Conservation (phyloP, 2,329 filamentous ascomycete species). For the Pestalotiopsis sp. region DNA sequence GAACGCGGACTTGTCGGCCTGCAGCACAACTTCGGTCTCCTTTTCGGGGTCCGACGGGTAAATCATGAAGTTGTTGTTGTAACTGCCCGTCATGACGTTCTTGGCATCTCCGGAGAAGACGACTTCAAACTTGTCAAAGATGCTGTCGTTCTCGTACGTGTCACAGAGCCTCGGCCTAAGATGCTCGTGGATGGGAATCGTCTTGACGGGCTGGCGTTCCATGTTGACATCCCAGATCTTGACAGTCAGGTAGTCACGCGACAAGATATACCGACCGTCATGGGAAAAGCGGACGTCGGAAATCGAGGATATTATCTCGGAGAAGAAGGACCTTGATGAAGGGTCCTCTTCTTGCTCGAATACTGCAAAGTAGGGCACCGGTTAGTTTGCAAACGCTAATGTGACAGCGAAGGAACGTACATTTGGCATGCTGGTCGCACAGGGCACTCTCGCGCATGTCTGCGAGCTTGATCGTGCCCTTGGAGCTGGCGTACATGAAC, state of each 20-base stretch:
- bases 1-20: constrained; percentile 98
- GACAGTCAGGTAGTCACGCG: constrained; percentile 95
- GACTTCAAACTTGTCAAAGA: constrained; percentile 99
- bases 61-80: constrained; percentile 99
- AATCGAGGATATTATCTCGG: constrained; percentile 98
- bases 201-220: constrained; percentile 97
- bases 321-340: constrained; percentile 96
- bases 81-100: constrained; percentile 99
- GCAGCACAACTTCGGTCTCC: constrained; percentile 94
- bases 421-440: constrained; percentile 93
- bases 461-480: constrained; percentile 97
- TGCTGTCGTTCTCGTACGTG: constrained; percentile 98
- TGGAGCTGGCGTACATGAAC: constrained; percentile 99
- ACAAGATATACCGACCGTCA: constrained; percentile 95
- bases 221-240: constrained; percentile 99
- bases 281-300: constrained; percentile 97
- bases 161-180: constrained; percentile 92
- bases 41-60: constrained; percentile 95
- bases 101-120: constrained; percentile 98
- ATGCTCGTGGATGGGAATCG: constrained; percentile 98
- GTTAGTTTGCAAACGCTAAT: not conserved
- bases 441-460: constrained; percentile 98
- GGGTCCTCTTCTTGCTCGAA: constrained; percentile 99
- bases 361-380: constrained; percentile 56
- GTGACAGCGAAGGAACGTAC: constrained; percentile 55